These are phyloP conservation scores for Rhamnella rubrinervis DNA, from an alignment of 331 rosid species.

Conservation along the genomic window DNA sequence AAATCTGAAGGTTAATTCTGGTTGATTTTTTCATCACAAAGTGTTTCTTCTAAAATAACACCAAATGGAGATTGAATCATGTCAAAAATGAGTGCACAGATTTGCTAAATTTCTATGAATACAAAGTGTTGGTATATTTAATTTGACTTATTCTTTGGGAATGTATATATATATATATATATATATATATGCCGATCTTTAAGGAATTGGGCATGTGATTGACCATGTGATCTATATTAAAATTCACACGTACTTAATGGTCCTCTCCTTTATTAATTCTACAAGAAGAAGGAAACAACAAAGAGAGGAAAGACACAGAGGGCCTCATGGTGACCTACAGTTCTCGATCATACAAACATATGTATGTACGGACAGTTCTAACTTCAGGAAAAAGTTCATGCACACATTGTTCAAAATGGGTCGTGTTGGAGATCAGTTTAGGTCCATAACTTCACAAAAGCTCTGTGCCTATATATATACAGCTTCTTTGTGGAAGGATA, in stretches of 20 bases:
- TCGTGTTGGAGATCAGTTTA: too few species aligned
- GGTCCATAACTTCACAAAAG: too few species aligned
- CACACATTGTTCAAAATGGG: too few species aligned
- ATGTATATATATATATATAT: conserved; percentile 13
- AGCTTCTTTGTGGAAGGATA: too few species aligned
- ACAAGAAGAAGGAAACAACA: background rate
- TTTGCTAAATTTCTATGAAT: background rate
- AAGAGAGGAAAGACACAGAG: background rate
- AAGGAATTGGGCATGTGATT: conserved; percentile 47
- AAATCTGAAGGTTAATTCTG: background rate
- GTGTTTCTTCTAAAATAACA: background rate
- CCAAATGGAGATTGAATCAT: background rate
- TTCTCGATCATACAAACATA: too few species aligned
- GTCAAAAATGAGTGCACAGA: background rate
- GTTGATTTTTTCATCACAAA: background rate
- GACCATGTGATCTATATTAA: conserved; percentile 44
- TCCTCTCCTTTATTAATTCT: conserved; percentile 20
- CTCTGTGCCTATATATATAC: too few species aligned
- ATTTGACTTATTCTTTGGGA: background rate
- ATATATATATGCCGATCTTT: too few species aligned
- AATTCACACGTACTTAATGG: conserved; percentile 36
- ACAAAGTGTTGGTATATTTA: conserved; percentile 2
- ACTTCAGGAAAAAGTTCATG: too few species aligned
- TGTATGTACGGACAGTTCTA: too few species aligned
- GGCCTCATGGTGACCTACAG: too few species aligned